These are phyloP conservation scores for Vachellia pachyceras DNA, from an alignment of 306 rosid species.

Conservation along the genomic window DNA sequence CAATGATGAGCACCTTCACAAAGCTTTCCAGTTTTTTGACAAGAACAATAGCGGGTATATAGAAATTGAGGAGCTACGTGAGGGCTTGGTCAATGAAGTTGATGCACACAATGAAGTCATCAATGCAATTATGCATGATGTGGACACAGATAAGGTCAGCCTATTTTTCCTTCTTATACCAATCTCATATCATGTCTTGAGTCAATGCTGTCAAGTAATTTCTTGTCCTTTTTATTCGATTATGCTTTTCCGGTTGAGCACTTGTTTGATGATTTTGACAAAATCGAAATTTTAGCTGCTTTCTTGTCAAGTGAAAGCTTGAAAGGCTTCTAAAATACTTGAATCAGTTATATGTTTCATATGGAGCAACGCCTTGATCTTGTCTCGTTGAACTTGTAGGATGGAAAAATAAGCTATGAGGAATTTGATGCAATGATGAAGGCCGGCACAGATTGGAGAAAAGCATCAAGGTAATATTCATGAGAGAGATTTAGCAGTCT, in stretches of 20 bases:
- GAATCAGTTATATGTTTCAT: background rate
- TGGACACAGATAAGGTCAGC: conserved; percentile 95
- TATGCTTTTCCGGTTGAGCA: background rate
- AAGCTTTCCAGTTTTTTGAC: conserved; percentile 92
- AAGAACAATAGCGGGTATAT: conserved; percentile 65
- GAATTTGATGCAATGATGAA: conserved; percentile 95
- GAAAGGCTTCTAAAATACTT: background rate
- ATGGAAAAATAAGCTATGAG: conserved; percentile 86
- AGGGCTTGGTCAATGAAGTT: conserved; percentile 63
- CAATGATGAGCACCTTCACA: conserved; percentile 78
- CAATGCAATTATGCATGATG: conserved; percentile 80
- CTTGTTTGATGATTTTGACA: conserved; percentile 21
- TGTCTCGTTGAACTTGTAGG: conserved; percentile 57
- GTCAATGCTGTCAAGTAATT: conserved; percentile 3
- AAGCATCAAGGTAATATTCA: conserved; percentile 95
- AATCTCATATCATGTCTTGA: too few species aligned
- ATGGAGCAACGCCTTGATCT: conserved; percentile 26
- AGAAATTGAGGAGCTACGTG: conserved; percentile 84
- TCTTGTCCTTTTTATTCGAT: background rate
- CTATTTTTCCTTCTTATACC: background rate
- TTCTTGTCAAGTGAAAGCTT: background rate
- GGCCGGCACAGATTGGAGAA: conserved; percentile 99
- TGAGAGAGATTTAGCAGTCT: conserved; percentile 88
- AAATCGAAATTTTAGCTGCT: background rate
- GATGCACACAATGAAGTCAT: conserved; percentile 68